phyloP scores from a whole-genome alignment of 345 rosid species.

The Rubroshorea leprosula region DNA sequence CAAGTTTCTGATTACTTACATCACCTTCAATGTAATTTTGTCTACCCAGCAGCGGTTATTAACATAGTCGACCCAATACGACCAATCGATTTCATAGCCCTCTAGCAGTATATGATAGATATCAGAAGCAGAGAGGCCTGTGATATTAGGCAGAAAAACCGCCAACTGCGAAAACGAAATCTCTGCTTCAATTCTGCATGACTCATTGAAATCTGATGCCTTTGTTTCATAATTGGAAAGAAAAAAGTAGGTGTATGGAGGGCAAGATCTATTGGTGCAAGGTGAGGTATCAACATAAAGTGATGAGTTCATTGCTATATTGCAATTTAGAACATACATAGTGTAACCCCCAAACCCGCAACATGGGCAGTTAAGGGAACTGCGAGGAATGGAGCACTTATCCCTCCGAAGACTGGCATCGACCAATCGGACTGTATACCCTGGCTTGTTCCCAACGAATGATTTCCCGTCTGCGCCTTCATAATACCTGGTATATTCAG shows the following conservation, averaged over 20 bases:
- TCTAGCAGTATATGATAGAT: background rate
- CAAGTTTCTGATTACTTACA: background rate
- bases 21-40: background rate
- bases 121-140: background rate
- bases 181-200: conserved; percentile 4
- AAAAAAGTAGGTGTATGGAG: background rate
- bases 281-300: conserved; percentile 5
- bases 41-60: no score
- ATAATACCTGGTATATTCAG: no score
- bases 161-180: background rate
- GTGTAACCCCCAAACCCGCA: no score
- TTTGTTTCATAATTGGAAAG: background rate
- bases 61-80: no score
- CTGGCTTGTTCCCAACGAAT: no score
- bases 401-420: background rate
- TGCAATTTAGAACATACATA: conserved; percentile 1
- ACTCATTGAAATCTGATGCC: background rate
- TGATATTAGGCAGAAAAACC: conserved; percentile 1
- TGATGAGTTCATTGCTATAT: background rate
- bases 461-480: no score
- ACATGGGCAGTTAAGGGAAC: background rate
- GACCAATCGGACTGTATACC: background rate
- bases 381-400: background rate
- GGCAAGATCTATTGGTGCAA: background rate
- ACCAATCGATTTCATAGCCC: no score